Percentiles rank a stretch among this genome's conserved stretches.
Evolutionary conservation across 163 green algal species (phyloP).

Genomic region (Scenedesmus sp.): DNA sequence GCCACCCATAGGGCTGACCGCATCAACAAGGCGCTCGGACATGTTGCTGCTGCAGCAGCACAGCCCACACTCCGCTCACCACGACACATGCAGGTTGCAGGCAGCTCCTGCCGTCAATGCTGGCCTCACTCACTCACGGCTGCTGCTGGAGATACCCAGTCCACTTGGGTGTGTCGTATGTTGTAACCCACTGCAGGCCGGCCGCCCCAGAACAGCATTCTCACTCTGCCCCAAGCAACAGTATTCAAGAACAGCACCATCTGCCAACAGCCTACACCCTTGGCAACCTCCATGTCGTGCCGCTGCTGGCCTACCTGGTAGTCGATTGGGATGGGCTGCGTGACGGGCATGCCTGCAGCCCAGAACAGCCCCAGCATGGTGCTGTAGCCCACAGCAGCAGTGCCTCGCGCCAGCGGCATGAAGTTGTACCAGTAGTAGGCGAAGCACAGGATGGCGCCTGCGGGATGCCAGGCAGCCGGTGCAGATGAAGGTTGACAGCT

Average conservation of each 20-base stretch:
- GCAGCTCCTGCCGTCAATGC: not conserved
- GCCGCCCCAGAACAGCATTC: too few relatives aligned
- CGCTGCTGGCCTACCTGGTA: conserved; percentile 76
- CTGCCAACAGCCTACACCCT: too few relatives aligned
- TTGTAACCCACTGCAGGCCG: too few relatives aligned
- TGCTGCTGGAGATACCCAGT: too few relatives aligned
- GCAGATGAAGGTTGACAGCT: too few relatives aligned
- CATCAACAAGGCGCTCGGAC: not conserved
- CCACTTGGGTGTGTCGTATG: too few relatives aligned
- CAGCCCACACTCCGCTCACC: not conserved
- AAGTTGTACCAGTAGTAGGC: conserved; percentile 90
- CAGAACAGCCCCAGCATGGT: conserved; percentile 89
- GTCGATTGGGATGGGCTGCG: conserved; percentile 79
- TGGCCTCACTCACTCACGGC: too few relatives aligned
- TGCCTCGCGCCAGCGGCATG: conserved; percentile 94
- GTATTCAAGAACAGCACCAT: not conserved
- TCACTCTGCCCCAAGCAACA: too few relatives aligned
- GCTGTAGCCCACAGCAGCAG: conserved; percentile 89
- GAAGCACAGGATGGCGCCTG: conserved; percentile 39
- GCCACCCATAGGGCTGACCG: too few relatives aligned
- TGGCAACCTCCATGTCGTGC: too few relatives aligned
- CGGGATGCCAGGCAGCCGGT: too few relatives aligned
- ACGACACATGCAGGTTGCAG: too few relatives aligned
- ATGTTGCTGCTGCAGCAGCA: not conserved
- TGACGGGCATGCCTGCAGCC: conserved; percentile 87